A percentile compares a stretch with the other conserved stretches of the same genome.
Evolutionary conservation across 176 grass and related monocot genomes (phyloP).

Genomic region (Tillandsia fasciculata): DNA sequence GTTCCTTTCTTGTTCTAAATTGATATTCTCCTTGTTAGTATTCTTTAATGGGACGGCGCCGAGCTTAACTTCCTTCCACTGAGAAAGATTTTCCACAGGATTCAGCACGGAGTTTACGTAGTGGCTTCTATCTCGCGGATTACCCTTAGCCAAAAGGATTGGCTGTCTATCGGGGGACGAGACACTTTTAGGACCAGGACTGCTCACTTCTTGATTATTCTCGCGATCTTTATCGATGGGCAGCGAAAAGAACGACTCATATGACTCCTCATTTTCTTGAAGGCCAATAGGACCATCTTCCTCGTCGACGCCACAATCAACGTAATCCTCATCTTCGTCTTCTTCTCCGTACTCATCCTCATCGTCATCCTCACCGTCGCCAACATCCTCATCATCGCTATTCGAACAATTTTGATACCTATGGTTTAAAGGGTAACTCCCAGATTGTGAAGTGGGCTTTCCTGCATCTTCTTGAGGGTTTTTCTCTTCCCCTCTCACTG

Average conservation of each 20-base stretch:
- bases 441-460: conserved; percentile 10
- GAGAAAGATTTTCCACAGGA: conserved; percentile 65
- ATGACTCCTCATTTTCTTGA: conserved; percentile 60
- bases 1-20: conserved; percentile 8
- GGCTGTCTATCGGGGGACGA: conserved; percentile 19
- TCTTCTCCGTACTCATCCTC: conserved; percentile 45
- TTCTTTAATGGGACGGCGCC: conserved; percentile 18
- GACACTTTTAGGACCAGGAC: conserved; percentile 5
- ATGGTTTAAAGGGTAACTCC: conserved; percentile 68
- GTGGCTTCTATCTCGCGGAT: conserved; percentile 50
- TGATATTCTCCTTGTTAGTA: conserved; percentile 61
- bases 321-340: conserved; percentile 35
- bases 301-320: conserved; percentile 29
- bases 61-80: conserved; percentile 67
- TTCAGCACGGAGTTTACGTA: conserved; percentile 41
- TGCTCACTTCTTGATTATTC: conserved; percentile 21
- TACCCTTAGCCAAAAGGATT: conserved; percentile 22
- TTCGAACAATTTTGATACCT: conserved; percentile 60
- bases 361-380: conserved; percentile 43
- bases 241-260: conserved; percentile 81
- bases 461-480: conserved; percentile 31
- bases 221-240: conserved; percentile 36
- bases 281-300: conserved; percentile 31
- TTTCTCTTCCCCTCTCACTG: conserved; percentile 6
- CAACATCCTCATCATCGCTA: conserved; percentile 12